phyloP scores from a whole-genome alignment of 345 rosid genomes.

The Eucalyptus coolabah region DNA sequence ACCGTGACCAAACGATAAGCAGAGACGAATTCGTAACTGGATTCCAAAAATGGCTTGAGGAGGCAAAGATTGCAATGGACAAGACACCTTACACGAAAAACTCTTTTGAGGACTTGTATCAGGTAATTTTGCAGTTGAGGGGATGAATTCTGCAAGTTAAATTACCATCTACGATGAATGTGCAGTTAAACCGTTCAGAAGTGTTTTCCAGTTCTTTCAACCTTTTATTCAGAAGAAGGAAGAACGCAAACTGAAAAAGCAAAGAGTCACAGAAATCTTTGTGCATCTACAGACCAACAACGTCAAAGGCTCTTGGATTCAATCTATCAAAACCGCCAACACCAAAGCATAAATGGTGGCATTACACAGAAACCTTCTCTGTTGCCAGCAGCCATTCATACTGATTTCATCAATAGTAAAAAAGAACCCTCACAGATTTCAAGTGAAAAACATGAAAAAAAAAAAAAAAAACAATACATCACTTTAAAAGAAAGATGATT shows the following conservation, averaged over 20 bases:
- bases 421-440: background rate
- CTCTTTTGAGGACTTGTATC: background rate
- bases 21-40: slow-evolving; percentile 12
- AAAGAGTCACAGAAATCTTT: slow-evolving; percentile 1
- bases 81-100: background rate
- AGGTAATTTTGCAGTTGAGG: background rate
- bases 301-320: background rate
- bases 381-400: background rate
- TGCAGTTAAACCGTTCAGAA: background rate
- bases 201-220: background rate
- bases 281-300: background rate
- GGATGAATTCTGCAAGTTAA: background rate
- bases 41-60: slow-evolving; percentile 11
- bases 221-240: slow-evolving; percentile 10
- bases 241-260: slow-evolving; percentile 5
- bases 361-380: background rate
- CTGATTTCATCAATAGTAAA: background rate
- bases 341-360: background rate
- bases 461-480: background rate
- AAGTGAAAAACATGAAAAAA: background rate
- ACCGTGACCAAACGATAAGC: slow-evolving; percentile 1
- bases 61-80: slow-evolving; percentile 4
- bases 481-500: background rate
- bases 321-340: background rate
- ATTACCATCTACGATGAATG: background rate